phyloP scores from a whole-genome alignment of 2,329 filamentous ascomycete genomes.

The Ceratocystis variospora region DNA sequence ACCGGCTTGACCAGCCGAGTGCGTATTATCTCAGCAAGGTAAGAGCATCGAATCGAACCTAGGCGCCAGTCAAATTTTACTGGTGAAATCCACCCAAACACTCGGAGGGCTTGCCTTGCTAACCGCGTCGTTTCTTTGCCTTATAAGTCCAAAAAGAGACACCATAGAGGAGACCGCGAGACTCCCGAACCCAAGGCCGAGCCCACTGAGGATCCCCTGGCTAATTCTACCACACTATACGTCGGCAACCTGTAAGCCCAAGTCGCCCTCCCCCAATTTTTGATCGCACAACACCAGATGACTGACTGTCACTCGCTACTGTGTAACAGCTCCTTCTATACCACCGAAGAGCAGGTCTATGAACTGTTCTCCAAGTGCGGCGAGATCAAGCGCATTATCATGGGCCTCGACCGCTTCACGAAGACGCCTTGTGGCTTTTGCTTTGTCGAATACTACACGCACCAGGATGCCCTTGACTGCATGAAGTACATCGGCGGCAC shows the following conservation, averaged over 20 bases:
- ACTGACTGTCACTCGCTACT: constrained; percentile 17
- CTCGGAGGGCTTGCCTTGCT: constrained; percentile 19
- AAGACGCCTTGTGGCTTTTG: constrained; percentile 99
- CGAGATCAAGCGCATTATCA: constrained; percentile 94
- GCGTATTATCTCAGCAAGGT: constrained; percentile 84
- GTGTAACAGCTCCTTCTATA: constrained; percentile 70
- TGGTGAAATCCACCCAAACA: background rate
- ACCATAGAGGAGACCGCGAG: constrained; percentile 40
- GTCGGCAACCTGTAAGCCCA: constrained; percentile 71
- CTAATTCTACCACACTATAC: constrained; percentile 84
- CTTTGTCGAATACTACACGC: constrained; percentile 98
- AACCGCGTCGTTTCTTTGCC: background rate
- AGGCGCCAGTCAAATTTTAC: background rate
- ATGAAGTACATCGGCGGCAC: constrained; percentile 98
- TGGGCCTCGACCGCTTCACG: constrained; percentile 92
- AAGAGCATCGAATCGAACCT: constrained; percentile 23
- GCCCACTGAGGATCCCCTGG: constrained; percentile 51
- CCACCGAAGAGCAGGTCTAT: constrained; percentile 96
- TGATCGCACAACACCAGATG: background rate
- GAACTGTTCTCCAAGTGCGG: constrained; percentile 93
- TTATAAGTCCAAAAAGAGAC: constrained; percentile 36
- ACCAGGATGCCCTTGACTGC: constrained; percentile 92
- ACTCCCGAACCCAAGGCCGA: constrained; percentile 40
- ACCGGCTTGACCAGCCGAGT: constrained; percentile 84
- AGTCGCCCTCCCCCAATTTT: background rate